Evolutionary conservation across 2,329 filamentous ascomycete genomes (phyloP).

Genomic region (Ceratocystis papillata): DNA sequence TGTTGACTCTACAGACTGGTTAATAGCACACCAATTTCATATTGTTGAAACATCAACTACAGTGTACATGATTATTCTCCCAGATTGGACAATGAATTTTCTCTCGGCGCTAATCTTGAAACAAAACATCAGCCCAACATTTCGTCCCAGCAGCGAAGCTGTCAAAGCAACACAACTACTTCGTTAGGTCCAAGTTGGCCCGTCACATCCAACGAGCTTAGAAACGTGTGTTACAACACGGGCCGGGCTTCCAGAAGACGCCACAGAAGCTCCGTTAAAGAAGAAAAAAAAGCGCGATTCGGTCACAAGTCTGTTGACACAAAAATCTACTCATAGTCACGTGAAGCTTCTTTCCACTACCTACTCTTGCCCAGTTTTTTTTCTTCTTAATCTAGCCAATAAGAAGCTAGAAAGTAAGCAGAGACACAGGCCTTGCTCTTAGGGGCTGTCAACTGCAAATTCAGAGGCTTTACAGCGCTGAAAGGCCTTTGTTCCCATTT

Average conservation of each 20-base stretch:
- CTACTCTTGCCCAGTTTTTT: too few species aligned
- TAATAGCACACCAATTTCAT: neutral
- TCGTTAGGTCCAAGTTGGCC: neutral
- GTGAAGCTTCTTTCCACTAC: neutral
- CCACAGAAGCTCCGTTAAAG: constrained; percentile 2
- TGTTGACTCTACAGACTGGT: neutral
- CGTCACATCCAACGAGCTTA: neutral
- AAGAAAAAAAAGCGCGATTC: neutral
- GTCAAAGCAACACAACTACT: neutral
- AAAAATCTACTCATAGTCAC: neutral
- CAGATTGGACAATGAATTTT: too few species aligned
- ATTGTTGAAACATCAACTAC: too few species aligned
- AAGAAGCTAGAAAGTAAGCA: constrained; percentile 23
- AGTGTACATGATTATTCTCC: too few species aligned
- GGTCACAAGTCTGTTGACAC: neutral
- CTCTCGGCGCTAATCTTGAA: too few species aligned
- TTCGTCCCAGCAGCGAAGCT: neutral
- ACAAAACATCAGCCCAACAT: too few species aligned
- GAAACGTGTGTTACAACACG: constrained; percentile 1
- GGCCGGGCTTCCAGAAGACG: constrained; percentile 4
- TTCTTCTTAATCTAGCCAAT: constrained; percentile 13
- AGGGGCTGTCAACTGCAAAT: neutral
- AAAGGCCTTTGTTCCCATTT: constrained; percentile 1
- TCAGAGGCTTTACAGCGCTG: neutral
- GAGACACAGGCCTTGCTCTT: neutral